A percentile compares a stretch with the other conserved stretches of the same genome.
phyloP scores from a whole-genome alignment of 108 stramenopile species.

The Skeletonema potamos region DNA sequence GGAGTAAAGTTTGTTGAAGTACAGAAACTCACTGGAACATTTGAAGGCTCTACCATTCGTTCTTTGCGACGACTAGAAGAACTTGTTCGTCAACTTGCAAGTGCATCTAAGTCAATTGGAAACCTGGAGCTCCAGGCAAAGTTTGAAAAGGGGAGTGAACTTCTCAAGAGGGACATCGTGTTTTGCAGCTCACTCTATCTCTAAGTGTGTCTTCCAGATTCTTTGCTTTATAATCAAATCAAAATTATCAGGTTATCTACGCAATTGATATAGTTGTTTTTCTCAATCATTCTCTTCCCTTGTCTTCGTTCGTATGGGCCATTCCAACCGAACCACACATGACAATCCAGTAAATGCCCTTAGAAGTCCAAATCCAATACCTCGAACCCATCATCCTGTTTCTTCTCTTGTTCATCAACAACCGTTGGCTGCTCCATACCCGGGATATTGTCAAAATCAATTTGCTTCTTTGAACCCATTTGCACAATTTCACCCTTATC shows the following conservation, averaged over 20 bases:
- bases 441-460: conserved; percentile 69
- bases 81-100: conserved; percentile 93
- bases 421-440: conserved; percentile 26
- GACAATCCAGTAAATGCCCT: not conserved
- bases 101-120: conserved; percentile 93
- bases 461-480: conserved; percentile 63
- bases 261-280: not conserved
- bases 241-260: not conserved
- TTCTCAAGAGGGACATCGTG: conserved; percentile 97
- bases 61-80: conserved; percentile 95
- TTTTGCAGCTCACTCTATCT: conserved; percentile 95
- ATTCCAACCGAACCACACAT: not conserved
- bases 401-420: conserved; percentile 1
- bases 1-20: conserved; percentile 97
- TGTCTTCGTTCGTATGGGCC: not conserved
- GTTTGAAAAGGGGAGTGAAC: conserved; percentile 93
- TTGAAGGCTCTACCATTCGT: conserved; percentile 98
- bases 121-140: conserved; percentile 91
- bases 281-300: not conserved
- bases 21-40: conserved; percentile 92
- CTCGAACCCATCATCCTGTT: conserved; percentile 19
- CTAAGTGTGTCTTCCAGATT: conserved; percentile 26
- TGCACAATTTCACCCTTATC: conserved; percentile 71
- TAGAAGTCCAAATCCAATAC: conserved; percentile 42
- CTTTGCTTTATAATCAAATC: not conserved